Base-by-base conservation (phyloP, 106 monocot genomes). In the Hemerocallis citrina region DNA sequence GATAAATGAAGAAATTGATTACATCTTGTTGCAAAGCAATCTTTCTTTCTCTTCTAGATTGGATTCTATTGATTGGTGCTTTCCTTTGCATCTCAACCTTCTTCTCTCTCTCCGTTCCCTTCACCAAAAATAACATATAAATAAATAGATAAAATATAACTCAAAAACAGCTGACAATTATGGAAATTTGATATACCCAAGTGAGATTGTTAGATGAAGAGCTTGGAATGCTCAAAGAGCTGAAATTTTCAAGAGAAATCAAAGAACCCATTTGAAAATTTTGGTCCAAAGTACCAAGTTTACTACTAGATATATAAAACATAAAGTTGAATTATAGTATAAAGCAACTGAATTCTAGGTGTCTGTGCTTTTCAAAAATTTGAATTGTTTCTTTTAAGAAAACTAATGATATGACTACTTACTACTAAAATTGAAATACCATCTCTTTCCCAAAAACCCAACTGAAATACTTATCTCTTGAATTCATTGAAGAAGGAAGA, bases 1-100 rank as follows among this genome's bases (percentile, higher is more conserved):
- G 29, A 58, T 32, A 44, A 34, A n/a, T n/a, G n/a, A n/a, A n/a
- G n/a, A n/a, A 34, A 59, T 32, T 37, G 14, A 40, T n/a, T 70
- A 96, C 95, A 63, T 86, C 89, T 81, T 96, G 86, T 68, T 87
- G 81, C 39, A 96, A 62, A 39, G 86, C 78, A 73, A 84, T 70
- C 69, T 84, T 96, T 60, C 66, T 86, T 46, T 96, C 90, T 75
- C 74, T 90, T 72, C 81, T 76, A 6, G 75, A 65, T 39, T 66
- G 59, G 16, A 60, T 44, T 66, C 80, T 51, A 12, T 61, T 72
- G 45, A n/a, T n/a, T n/a, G 50, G 27, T 21, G 52, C 63, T 16
- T 20, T 72, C 24, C 41, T 67, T 42, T 65, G 64, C 33, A 65
- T 74, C 54, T 74, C 81, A 15, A 30, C 37, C 57, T 74, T 87